Conservation (phyloP, 768 basidiomycete genomes). For the Clavulina sp. region DNA sequence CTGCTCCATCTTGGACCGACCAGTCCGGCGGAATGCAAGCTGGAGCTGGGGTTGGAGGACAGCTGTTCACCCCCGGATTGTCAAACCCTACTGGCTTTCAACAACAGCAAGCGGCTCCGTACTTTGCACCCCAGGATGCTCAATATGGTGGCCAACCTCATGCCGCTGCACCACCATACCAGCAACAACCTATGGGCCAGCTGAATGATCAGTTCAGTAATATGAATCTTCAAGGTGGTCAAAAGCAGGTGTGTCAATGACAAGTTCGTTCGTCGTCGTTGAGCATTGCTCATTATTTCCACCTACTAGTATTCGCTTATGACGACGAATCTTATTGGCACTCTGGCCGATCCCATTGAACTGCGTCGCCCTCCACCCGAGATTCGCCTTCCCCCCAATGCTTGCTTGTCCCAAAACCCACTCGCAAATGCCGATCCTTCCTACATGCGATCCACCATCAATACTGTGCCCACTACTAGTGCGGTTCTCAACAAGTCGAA, state of each 20-base stretch:
- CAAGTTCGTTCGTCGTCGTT: neutral
- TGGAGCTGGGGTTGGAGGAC: slow-evolving; percentile 20
- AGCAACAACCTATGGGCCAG: slow-evolving; percentile 28
- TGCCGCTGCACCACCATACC: slow-evolving; percentile 10
- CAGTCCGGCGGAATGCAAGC: slow-evolving; percentile 16
- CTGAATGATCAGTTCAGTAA: slow-evolving; percentile 73
- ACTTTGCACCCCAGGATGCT: slow-evolving; percentile 30
- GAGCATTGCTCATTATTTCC: neutral
- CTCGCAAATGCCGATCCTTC: slow-evolving; percentile 73
- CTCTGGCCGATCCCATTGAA: slow-evolving; percentile 81
- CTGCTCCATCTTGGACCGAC: slow-evolving; percentile 18
- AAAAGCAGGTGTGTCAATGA: slow-evolving; percentile 33
- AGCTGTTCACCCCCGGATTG: slow-evolving; percentile 77
- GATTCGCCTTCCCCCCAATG: slow-evolving; percentile 73
- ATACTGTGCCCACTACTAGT: slow-evolving; percentile 82
- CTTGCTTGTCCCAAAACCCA: slow-evolving; percentile 60
- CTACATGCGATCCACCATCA: slow-evolving; percentile 82
- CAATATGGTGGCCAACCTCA: slow-evolving; percentile 17
- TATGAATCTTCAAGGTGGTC: slow-evolving; percentile 67
- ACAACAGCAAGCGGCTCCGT: slow-evolving; percentile 23
- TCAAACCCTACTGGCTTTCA: slow-evolving; percentile 27
- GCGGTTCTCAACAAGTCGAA: slow-evolving; percentile 78
- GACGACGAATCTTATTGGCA: slow-evolving; percentile 83
- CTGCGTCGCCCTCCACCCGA: slow-evolving; percentile 70
- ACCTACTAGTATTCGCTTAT: slow-evolving; percentile 39